Base-by-base conservation (phyloP, 805 yeast genomes). In the Blastobotrys chiropterorum region DNA sequence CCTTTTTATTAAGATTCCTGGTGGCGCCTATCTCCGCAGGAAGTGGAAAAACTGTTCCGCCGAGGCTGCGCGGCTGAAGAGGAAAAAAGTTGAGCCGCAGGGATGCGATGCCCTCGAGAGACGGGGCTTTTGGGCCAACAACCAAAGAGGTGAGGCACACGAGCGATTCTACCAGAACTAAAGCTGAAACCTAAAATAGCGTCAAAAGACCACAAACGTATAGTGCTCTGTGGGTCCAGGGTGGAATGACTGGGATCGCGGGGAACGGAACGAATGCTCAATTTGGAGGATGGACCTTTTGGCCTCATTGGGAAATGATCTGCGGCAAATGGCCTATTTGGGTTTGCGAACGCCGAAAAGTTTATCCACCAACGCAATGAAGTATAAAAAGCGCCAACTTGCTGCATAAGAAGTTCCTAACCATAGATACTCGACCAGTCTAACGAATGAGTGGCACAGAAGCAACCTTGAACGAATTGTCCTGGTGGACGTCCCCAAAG, bases 401-500 rank as follows among this genome's bases (percentile, higher is more conserved):
- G n/a, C n/a, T n/a, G n/a, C n/a, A n/a, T n/a, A n/a, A n/a, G n/a
- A n/a, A n/a, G n/a, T n/a, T n/a, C n/a, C n/a, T n/a, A n/a, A n/a
- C n/a, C n/a, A n/a, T n/a, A n/a, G n/a, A n/a, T n/a, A 11, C 34
- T 26, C 8, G 11, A 26, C 5, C 34, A 26, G 11, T 11, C 34
- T 26, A 26, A 26, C 34, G 5, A 26, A 26, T 26, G 34, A 26
- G 34, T 26, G 34, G 34, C 34, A 26, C 34, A 26, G 34, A 26
- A 26, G 34, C 34, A 26, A 26, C 34, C 8, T 26, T 26, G 34
- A 26, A 26, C 34, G 34, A 26, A 26, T 26, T 26, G 34, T 39
- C 42, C 42, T 39, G 16, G 42, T n/a, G 19, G 26, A 17, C 44
- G 22, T 42, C 44, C 20, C 44, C 26, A 17, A 20, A 42, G 44